Base-by-base conservation (phyloP, 1,139 yeast genomes). In the Taiozyma sp. region DNA sequence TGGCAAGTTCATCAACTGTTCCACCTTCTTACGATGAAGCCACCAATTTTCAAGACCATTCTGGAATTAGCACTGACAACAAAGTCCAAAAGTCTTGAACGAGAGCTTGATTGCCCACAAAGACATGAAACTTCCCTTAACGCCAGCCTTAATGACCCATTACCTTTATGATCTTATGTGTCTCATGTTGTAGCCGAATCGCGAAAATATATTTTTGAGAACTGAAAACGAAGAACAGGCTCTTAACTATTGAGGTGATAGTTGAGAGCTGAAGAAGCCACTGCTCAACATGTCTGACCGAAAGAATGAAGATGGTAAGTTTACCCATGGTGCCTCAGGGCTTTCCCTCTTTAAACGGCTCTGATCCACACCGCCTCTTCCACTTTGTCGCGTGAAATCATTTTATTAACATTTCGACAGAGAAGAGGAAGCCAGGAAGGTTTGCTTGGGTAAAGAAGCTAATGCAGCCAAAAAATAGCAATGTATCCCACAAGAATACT, bases 381-480 rank as follows among this genome's bases (percentile, higher is more conserved):
- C n/a, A 6, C 34, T 30, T 30, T 13, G 8, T 30, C 12, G 34
- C 13, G 14, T 38, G 41, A 38, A 14, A 22, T 16, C 16, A 19
- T 5, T 38, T 38, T 38, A 19, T 23, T 38, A 38, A 38, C 41
- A 19, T 19, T 8, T 16, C 16, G 9, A 9, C 14, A 38, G 41
- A 38, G 41, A 47, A 46, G 32, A 44, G 46, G 41, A 46, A 52
- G 48, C 30, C 47, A n/a, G 51, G 61, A 3, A 52, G 54, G 13
- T 57, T 58, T 27, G 46, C 57, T 0, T 58, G 61, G 61, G 58
- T 58, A 2, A 54, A 46, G 41, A 53, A 50, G 43, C 48, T 58
- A 1, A 52, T 58, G 2, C 59, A 56, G 23, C 30, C 59, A n/a
- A 49, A 48, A 23, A 47, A 19, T 24, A 45, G 16, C 4, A 16